Base-by-base conservation (phyloP, 1,139 yeast genomes). In the Hansenula sp. region DNA sequence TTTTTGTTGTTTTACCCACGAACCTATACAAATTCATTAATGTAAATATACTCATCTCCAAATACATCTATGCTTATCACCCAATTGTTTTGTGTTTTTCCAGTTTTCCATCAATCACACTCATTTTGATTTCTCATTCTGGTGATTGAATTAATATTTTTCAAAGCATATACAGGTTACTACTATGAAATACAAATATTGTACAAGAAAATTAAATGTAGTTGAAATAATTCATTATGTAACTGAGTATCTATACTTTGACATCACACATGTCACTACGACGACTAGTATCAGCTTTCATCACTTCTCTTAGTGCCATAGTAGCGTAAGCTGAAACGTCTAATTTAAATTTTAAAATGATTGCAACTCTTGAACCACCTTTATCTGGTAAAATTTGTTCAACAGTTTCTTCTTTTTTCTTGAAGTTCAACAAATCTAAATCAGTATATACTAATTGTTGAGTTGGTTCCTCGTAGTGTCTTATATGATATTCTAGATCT, bases 241-340 rank as follows among this genome's bases (percentile, higher is more conserved):
- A n/a, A n/a, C n/a, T n/a, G n/a, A n/a, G n/a, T n/a, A n/a, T 8
- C 13, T 26, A 30, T 13, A 44, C 37, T 39, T 45, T 58, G 8
- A 64, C 69, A 44, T 62, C 65, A 45, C 69, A 65, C 63, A 66
- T 59, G 36, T 74, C 80, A 37, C 82, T 79, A 48, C 80, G 69
- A 44, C 89, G 77, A 31, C 88, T 74, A 3, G 95, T 84, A 47
- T 87, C 95, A 21, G 79, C 69, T 60, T 83, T 84, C 95, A 87
- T 84, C 41, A 84, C 77, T 59, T 92, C 98, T 55, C 98, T 75
- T 41, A 94, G 67, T 0, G 97, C 96, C 98, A 94, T 94, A 0
- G 99, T 94, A 2, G 99, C 99, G 62, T 94, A 94, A 6, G 95
- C 82, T 36, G 97, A 84, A 8, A 86, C 81, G 2, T 89, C 94